Conservation (phyloP, 2,329 filamentous ascomycete genomes). For the Fusarium sororula region DNA sequence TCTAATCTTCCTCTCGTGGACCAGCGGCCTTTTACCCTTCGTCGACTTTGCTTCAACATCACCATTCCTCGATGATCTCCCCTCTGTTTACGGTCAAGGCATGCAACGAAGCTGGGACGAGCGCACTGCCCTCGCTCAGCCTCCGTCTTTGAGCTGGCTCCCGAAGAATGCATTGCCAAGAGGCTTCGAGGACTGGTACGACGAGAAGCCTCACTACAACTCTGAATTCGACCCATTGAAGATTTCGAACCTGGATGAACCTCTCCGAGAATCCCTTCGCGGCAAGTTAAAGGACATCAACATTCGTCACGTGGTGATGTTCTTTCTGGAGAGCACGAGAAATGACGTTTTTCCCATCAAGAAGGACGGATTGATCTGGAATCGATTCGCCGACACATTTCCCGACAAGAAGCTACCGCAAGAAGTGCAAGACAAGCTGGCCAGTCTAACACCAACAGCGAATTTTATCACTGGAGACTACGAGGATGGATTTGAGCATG, state of each 20-base stretch:
- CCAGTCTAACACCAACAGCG: constrained; percentile 45
- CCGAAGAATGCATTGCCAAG: constrained; percentile 22
- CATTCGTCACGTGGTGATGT: constrained; percentile 55
- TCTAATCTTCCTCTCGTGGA: constrained; percentile 50
- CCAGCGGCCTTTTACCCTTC: constrained; percentile 46
- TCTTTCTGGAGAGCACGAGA: constrained; percentile 57
- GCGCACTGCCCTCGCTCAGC: constrained; percentile 39
- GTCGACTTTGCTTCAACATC: constrained; percentile 47
- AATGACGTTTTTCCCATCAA: constrained; percentile 57
- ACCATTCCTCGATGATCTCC: constrained; percentile 40
- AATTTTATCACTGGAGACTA: constrained; percentile 50
- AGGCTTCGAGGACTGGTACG: constrained; percentile 44
- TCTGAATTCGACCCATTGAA: constrained; percentile 51
- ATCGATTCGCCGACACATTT: constrained; percentile 47
- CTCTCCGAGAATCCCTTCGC: constrained; percentile 42
- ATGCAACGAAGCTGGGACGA: constrained; percentile 42
- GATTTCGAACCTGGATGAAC: constrained; percentile 51
- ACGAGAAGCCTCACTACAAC: constrained; percentile 45
- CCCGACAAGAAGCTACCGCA: constrained; percentile 47
- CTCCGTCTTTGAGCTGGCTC: constrained; percentile 38
- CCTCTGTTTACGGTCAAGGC: constrained; percentile 39
- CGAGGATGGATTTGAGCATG: constrained; percentile 46
- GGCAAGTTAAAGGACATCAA: constrained; percentile 43
- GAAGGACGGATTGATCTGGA: constrained; percentile 50
- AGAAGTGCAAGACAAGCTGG: constrained; percentile 41